Evolutionary conservation across 371 early-diverging fungal species (phyloP), one percentile per base, ranked within the genome.

Genomic region (Mortierella sp.): DNA sequence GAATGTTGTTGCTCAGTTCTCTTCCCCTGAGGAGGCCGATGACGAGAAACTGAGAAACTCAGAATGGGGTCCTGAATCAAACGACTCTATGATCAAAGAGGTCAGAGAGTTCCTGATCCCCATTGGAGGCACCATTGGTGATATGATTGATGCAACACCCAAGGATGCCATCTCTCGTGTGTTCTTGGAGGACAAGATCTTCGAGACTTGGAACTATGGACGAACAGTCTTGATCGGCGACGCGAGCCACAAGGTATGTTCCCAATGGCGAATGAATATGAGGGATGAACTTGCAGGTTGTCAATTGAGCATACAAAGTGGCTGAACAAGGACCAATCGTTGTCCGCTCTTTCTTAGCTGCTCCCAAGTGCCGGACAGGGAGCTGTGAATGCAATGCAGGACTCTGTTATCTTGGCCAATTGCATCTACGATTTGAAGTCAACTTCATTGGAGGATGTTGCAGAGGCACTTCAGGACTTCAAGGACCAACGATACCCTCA

Each of bases 51-150:
- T 61, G 31, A 54, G 51, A 3, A 57, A 60, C 53, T 44, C 57
- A 6, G 70, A 70, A 24, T 63, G 70, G 70, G 70, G 59, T 19
- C 60, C 63, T 10, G 70, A 54, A 29, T 59, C 70, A 2, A 54
- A 48, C 0, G 57, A 44, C 3, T 27, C 45, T 4, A 63, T 70
- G 70, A 54, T 54, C 24, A 44, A 62, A 4, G n/a, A 58, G 21
- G 55, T 59, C 7, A 41, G 47, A 6, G 51, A 63, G 24, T 59
- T 69, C 21, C 59, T 59, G 2, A 9, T 53, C n/a, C 59, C 60
- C 4, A 17, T 39, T 24, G 55, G 55, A 2, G 17, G 44, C 21
- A 70, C 59, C 6, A 24, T 70, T 0, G 63, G 70, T 8, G 58
- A 57, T 12, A 39, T 63, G 21, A 45, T 70, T 22, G 63, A 70